A percentile compares a stretch with the other conserved stretches of the same genome.
phyloP scores from a whole-genome alignment of 1,284 basidiomycete genomes.

The Pyrrhoderma noxium region DNA sequence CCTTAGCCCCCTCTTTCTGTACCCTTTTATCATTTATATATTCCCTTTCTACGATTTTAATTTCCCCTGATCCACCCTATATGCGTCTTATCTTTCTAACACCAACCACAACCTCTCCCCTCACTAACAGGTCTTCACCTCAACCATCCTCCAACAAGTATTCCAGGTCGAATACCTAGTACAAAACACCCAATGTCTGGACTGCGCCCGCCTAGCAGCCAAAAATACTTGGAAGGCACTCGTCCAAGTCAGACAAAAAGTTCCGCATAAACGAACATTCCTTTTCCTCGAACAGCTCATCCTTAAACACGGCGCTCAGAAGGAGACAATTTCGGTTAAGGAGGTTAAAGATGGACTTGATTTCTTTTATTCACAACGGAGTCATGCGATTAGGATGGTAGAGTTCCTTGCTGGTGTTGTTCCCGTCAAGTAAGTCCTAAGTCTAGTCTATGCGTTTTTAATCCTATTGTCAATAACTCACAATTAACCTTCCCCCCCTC shows the following conservation, averaged over 20 bases:
- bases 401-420: slow-evolving; percentile 89
- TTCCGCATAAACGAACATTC: slow-evolving; percentile 96
- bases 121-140: slow-evolving; percentile 69
- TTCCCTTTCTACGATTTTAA: background rate
- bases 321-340: slow-evolving; percentile 89
- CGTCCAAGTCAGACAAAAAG: slow-evolving; percentile 97
- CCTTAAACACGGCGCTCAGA: slow-evolving; percentile 94
- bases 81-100: too few relatives aligned
- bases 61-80: too few relatives aligned
- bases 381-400: slow-evolving; percentile 95
- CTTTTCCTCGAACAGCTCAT: slow-evolving; percentile 97
- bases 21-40: background rate
- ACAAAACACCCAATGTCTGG: slow-evolving; percentile 92
- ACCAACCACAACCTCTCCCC: too few relatives aligned
- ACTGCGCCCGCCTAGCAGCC: slow-evolving; percentile 89
- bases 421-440: slow-evolving; percentile 63
- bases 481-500: background rate
- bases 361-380: slow-evolving; percentile 90
- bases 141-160: slow-evolving; percentile 94
- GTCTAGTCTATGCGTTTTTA: background rate
- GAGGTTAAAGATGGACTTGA: slow-evolving; percentile 94
- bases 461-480: background rate
- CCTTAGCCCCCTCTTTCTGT: background rate
- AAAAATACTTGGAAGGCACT: slow-evolving; percentile 99
- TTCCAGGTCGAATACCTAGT: slow-evolving; percentile 97